Base-by-base conservation (phyloP, 345 rosid species). In the Camelina laxa region DNA sequence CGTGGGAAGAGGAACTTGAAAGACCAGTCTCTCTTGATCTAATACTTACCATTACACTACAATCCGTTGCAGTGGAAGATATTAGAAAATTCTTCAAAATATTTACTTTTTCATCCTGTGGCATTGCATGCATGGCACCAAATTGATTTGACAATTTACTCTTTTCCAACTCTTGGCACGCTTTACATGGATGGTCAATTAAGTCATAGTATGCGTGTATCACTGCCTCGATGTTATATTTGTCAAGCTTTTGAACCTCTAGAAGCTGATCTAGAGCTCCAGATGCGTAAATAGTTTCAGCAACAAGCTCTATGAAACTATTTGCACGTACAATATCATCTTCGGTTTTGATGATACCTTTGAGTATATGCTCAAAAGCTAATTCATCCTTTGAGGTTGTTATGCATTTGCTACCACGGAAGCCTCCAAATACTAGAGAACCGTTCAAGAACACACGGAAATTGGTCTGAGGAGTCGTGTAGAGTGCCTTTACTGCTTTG, bases 381-480 rank as follows among this genome's bases (percentile, higher is more conserved):
- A 80, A 73, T 65, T 80, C 85, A 62, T 59, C 81, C 9, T 47
- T 68, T 64, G 63, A 30, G 62, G 79, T 81, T 20, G 93, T 87
- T 70, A 78, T 73, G 58, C 79, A 56, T 31, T 82, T 65, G 44
- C 82, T 81, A 82, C 96, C 88, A 49, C 93, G 93, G 42, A 86
- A 81, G 41, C 84, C 87, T 41, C 99, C 99, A 65, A 92, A 80
- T 44, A 90, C 80, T 24, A 90, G 86, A 77, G 92, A 86, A 53
- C 98, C 97, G 57, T 95, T 85, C 81, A 85, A 76, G 88, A 95
- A 95, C 44, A 95, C 90, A 2, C 92, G 92, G 57, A 95, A 88
- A 73, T 89, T 92, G 83, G 92, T 92, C 75, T 90, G 97, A 24
- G 97, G 99, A 63, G 89, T 86, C 13, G 73, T 57, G 51, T 76